phyloP scores from a whole-genome alignment of 164 flowering plant genomes.

The Vitis rotundifolia region DNA sequence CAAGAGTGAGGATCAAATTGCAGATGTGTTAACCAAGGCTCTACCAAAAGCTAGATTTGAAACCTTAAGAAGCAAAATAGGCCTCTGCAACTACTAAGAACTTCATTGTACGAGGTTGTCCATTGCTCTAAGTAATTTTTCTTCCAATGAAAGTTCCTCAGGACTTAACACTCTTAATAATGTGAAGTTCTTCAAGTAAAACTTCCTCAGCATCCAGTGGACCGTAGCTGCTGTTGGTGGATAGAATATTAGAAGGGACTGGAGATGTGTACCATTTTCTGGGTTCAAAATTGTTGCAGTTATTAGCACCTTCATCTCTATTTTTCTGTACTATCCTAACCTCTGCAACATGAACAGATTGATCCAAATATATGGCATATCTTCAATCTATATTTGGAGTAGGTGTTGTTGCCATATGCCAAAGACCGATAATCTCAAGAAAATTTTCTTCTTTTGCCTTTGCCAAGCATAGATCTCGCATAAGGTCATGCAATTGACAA shows the following conservation, averaged over 20 bases:
- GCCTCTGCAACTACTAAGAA: no score
- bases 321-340: not conserved
- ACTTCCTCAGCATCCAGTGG: no score
- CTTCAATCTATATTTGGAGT: conserved; percentile 3
- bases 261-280: no score
- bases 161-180: conserved; percentile 17
- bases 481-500: conserved; percentile 33
- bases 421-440: conserved; percentile 1
- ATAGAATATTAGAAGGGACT: no score
- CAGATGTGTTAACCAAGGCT: no score
- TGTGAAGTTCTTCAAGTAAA: not conserved
- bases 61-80: no score
- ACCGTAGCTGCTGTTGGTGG: no score
- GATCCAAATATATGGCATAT: conserved; percentile 3
- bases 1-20: no score
- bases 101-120: conserved; percentile 25
- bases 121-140: not conserved
- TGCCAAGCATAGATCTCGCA: conserved; percentile 25
- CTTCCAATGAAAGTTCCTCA: not conserved
- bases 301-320: no score
- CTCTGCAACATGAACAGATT: not conserved
- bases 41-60: no score
- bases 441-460: conserved; percentile 27
- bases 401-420: not conserved
- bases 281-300: no score